Conservation (phyloP, 2,329 filamentous ascomycete species). For the Cladosporium cucumerinum region DNA sequence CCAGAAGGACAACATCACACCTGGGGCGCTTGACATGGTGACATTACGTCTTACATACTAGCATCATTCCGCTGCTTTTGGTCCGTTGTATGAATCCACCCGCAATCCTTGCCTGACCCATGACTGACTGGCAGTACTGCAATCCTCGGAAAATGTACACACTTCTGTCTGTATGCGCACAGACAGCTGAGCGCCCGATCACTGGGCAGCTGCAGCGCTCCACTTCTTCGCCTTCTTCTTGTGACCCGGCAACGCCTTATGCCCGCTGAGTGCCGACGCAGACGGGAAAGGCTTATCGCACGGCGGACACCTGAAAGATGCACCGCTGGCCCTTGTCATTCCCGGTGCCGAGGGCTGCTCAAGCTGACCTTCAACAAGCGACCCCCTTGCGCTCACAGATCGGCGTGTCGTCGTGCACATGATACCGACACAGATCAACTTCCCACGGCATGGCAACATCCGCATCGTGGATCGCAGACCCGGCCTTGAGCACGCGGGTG, state of each 20-base stretch:
- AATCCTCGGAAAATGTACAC: too few species aligned
- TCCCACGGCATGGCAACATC: conserved; percentile 21
- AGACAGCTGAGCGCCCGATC: neutral
- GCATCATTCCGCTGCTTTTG: neutral
- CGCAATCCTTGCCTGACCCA: neutral
- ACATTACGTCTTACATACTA: neutral
- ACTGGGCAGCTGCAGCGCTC: neutral
- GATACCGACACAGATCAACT: conserved; percentile 3
- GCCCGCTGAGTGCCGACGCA: neutral
- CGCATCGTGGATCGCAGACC: conserved; percentile 12
- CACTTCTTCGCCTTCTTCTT: neutral
- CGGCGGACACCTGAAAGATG: neutral
- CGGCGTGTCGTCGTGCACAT: neutral
- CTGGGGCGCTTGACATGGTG: neutral
- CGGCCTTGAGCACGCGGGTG: conserved; percentile 1
- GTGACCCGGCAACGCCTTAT: neutral
- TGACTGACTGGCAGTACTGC: neutral
- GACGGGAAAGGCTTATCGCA: neutral
- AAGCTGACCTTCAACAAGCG: too few species aligned
- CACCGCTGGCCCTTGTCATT: too few species aligned
- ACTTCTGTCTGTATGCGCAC: too few species aligned
- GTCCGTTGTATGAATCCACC: neutral
- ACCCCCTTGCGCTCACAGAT: neutral
- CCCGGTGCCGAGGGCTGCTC: too few species aligned
- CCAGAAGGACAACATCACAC: neutral